Conservation (phyloP, 164 flowering plant species). For the Kingdonia uniflora region DNA sequence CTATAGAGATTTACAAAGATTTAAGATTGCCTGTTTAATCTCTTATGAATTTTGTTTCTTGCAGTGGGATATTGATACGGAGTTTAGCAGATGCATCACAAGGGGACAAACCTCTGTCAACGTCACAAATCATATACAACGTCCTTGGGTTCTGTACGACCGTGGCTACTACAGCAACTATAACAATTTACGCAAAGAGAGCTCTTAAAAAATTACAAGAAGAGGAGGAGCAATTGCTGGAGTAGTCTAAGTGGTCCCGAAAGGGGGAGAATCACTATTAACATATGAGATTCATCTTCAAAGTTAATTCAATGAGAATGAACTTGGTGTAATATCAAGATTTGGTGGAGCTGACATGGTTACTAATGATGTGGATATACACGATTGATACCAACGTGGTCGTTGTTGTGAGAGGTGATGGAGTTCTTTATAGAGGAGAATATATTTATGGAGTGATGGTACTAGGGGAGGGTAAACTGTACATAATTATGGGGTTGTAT, state of each 20-base stretch:
- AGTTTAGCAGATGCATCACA: slow-evolving; percentile 73
- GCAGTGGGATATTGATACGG: slow-evolving; percentile 69
- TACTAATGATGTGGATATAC: too few species aligned
- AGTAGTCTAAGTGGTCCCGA: neutral
- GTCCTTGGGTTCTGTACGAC: slow-evolving; percentile 50
- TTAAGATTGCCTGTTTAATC: neutral
- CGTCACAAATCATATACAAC: slow-evolving; percentile 48
- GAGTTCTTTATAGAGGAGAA: too few species aligned
- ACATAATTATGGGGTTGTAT: too few species aligned
- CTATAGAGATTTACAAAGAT: neutral
- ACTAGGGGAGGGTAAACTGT: too few species aligned
- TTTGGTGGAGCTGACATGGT: too few species aligned
- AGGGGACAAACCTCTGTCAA: slow-evolving; percentile 35
- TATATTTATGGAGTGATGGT: too few species aligned
- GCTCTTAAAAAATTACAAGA: slow-evolving; percentile 40
- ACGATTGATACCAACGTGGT: too few species aligned
- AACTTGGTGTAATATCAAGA: neutral
- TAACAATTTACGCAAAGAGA: slow-evolving; percentile 66
- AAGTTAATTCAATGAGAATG: neutral
- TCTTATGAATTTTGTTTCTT: neutral
- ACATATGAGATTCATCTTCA: too few species aligned
- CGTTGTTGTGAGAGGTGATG: too few species aligned
- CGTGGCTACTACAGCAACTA: slow-evolving; percentile 39
- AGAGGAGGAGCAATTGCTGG: slow-evolving; percentile 36
- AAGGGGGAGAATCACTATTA: neutral